Conservation (phyloP, 352 stramenopile genomes). For the Globisporangium irregulare region DNA sequence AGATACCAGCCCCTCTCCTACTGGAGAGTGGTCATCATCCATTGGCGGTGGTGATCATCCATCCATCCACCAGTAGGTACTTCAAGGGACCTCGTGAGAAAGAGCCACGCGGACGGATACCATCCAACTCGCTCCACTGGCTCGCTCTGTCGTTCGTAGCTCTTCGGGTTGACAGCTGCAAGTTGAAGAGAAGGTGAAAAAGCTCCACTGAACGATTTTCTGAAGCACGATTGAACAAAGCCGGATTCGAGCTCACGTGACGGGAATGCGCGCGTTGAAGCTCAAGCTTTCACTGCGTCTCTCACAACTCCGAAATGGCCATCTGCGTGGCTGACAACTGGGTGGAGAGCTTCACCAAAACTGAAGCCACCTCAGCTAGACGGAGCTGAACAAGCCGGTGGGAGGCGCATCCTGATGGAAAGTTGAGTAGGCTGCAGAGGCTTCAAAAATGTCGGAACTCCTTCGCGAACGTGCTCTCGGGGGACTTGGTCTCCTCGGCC, state of each 20-base stretch:
- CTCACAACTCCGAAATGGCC: not conserved
- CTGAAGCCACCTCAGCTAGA: not conserved
- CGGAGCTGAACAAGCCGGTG: not conserved
- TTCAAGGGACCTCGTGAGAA: not conserved
- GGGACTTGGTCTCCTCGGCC: conserved; percentile 37
- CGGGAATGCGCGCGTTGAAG: not conserved
- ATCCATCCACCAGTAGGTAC: not conserved
- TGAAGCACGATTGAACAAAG: not conserved
- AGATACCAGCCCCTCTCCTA: not conserved
- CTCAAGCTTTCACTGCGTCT: not conserved
- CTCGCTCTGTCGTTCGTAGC: not conserved
- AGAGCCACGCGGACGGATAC: not conserved
- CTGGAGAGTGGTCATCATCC: not conserved
- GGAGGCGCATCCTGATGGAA: not conserved
- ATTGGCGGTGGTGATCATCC: not conserved
- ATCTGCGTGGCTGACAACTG: conserved; percentile 2
- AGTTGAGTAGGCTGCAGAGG: not conserved
- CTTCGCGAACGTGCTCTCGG: conserved; percentile 24
- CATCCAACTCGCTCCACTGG: not conserved
- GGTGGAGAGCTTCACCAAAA: not conserved
- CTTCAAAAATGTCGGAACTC: conserved; percentile 47
- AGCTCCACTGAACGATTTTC: not conserved
- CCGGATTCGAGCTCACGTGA: not conserved
- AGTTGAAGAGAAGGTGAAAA: not conserved
- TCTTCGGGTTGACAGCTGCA: not conserved